Evolutionary conservation across 2,329 filamentous ascomycete species (phyloP).

Genomic region (Lasiodiplodia sp.): DNA sequence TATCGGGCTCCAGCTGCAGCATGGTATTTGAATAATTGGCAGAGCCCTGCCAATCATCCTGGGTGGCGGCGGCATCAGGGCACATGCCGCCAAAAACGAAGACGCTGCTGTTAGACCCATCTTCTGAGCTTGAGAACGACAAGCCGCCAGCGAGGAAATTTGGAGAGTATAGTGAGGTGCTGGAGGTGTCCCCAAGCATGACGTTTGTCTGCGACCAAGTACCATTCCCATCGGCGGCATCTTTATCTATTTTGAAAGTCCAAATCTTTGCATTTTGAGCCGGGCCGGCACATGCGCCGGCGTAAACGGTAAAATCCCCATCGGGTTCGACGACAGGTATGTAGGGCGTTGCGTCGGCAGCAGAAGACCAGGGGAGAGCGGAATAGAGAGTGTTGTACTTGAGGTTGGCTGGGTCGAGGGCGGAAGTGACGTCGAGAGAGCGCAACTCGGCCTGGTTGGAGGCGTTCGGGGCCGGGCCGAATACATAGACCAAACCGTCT

Average conservation of each 20-base stretch:
- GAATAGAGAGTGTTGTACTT: conserved; percentile 59
- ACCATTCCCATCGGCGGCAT: conserved; percentile 56
- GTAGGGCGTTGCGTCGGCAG: conserved; percentile 64
- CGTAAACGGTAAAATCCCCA: conserved; percentile 76
- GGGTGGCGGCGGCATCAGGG: conserved; percentile 53
- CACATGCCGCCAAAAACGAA: conserved; percentile 95
- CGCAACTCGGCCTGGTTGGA: conserved; percentile 61
- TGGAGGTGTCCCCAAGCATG: conserved; percentile 45
- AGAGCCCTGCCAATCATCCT: conserved; percentile 67
- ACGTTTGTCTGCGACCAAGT: conserved; percentile 61
- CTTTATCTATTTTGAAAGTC: conserved; percentile 65
- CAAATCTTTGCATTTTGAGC: conserved; percentile 66
- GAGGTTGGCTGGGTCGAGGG: conserved; percentile 57
- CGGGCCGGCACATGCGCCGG: conserved; percentile 72
- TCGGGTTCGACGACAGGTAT: conserved; percentile 70
- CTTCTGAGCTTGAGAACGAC: conserved; percentile 70
- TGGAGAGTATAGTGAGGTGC: conserved; percentile 51
- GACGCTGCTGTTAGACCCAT: conserved; percentile 61
- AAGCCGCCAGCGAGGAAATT: conserved; percentile 68
- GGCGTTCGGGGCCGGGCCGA: conserved; percentile 62
- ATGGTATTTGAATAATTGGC: conserved; percentile 84
- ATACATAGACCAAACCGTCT: conserved; percentile 70
- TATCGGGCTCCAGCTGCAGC: conserved; percentile 64
- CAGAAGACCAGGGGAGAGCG: conserved; percentile 68
- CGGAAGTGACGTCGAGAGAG: conserved; percentile 69